Conservation (phyloP, 306 rosid species). For the Abrus pulchellus region DNA sequence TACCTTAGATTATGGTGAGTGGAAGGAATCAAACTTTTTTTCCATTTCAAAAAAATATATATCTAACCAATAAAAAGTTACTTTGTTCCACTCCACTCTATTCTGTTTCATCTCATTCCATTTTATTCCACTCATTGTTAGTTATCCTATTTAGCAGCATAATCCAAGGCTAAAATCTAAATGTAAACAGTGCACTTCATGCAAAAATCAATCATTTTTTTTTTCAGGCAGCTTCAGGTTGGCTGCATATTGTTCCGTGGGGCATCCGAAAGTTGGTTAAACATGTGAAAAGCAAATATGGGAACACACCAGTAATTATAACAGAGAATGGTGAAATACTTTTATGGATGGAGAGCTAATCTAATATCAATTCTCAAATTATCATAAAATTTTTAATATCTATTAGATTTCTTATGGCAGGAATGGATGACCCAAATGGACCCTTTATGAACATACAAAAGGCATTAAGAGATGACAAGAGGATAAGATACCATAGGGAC, state of each 20-base stretch:
- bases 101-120: background rate
- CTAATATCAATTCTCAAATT: background rate
- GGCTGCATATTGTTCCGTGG: constrained; percentile 96
- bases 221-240: constrained; percentile 83
- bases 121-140: background rate
- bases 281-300: constrained; percentile 73
- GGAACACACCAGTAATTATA: constrained; percentile 73
- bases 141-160: background rate
- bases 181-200: background rate
- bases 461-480: constrained; percentile 78
- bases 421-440: constrained; percentile 86
- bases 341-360: constrained; percentile 1
- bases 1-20: too few relatives aligned
- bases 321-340: constrained; percentile 82
- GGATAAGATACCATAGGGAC: constrained; percentile 81
- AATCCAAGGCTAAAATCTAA: constrained; percentile 11
- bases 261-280: constrained; percentile 78
- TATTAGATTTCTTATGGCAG: constrained; percentile 53
- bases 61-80: too few relatives aligned
- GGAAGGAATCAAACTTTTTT: background rate
- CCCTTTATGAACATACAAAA: constrained; percentile 59
- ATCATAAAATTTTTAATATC: background rate
- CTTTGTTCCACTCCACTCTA: background rate
- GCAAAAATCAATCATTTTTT: constrained; percentile 14
- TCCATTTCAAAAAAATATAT: background rate